Evolutionary conservation across 371 early-diverging fungal species (phyloP), one percentile per base, ranked within the genome.

Genomic region (Lichtheimia corymbifera): DNA sequence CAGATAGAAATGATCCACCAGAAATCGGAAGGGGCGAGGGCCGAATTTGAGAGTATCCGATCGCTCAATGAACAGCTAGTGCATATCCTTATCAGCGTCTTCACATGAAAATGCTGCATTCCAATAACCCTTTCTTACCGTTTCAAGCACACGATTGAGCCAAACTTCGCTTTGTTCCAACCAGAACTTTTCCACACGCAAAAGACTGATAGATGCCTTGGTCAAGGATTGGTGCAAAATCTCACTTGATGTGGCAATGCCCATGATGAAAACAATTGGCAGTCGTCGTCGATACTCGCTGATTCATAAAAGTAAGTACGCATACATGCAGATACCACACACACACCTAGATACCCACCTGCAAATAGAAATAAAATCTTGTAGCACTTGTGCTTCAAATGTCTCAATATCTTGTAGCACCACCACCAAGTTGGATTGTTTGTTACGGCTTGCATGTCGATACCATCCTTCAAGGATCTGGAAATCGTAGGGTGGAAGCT

Each of bases 381-480:
- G 85, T 1, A 94, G 80, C 0, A 93, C 81, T 14, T 64, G 61
- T 1, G 88, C 81, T 25, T 86, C 83, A 55, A 94, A 93, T n/a
- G 88, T 80, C 64, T 96, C 96, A 66, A 95, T 88, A 65, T 96
- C 95, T 63, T 93, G 91, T 22, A 96, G 62, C 17, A 94, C 84
- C 15, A 94, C 72, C 1, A 93, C 91, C 1, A 93, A 62, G 7
- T 81, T 86, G 0, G 82, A 72, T 4, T 49, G 53, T 12, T 53
- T 45, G 4, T 5, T 49, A 9, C 47, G 22, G 14, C 50, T 58
- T 9, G 78, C 50, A 47, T 82, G 72, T 52, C 63, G 68, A 55
- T 85, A 89, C 92, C 91, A 92, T 50, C 80, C 83, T 54, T 82
- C 81, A 24, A 89, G 71, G 45, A 80, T 72, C 57, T 84, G 79